These are phyloP conservation scores for Chaetothyriales sp. DNA, from an alignment of 2,329 filamentous ascomycete genomes.

Conservation along the genomic window DNA sequence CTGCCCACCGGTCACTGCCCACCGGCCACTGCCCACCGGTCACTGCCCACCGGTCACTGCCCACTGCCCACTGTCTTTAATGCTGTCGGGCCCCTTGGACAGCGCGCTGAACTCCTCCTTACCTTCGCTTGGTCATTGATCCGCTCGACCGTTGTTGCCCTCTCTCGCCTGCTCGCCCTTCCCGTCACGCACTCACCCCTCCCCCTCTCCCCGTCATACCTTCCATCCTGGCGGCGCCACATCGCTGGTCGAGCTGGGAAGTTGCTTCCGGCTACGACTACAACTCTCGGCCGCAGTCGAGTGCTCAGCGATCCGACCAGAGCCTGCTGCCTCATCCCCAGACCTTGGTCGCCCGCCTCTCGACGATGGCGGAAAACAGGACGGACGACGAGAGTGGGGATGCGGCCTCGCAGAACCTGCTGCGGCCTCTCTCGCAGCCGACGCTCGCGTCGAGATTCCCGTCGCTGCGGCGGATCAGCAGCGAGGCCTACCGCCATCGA, in stretches of 20 bases:
- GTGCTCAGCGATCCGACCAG: not conserved
- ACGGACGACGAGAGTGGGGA: conserved; percentile 16
- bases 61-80: conserved; percentile 2
- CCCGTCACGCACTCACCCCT: conserved; percentile 3
- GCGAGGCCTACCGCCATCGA: conserved; percentile 17
- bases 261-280: conserved; percentile 16
- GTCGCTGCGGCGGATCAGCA: conserved; percentile 16
- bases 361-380: conserved; percentile 1
- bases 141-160: conserved; percentile 1
- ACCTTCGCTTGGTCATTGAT: not conserved
- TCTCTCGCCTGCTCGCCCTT: conserved; percentile 2
- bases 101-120: not conserved
- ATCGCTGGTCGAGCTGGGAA: conserved; percentile 16
- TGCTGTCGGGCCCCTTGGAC: not conserved
- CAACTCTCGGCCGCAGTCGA: conserved; percentile 9
- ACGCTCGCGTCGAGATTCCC: conserved; percentile 17
- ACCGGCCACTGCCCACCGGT: too few species aligned
- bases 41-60: too few species aligned
- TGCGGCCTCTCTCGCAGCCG: conserved; percentile 15
- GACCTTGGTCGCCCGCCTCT: not conserved
- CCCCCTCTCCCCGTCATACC: too few species aligned
- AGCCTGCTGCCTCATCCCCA: not conserved
- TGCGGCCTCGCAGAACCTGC: conserved; percentile 10
- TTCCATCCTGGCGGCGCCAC: conserved; percentile 12
- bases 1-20: too few species aligned